Base-by-base conservation (phyloP, 495 filamentous ascomycete species). In the Neurospora tetrasperma region DNA sequence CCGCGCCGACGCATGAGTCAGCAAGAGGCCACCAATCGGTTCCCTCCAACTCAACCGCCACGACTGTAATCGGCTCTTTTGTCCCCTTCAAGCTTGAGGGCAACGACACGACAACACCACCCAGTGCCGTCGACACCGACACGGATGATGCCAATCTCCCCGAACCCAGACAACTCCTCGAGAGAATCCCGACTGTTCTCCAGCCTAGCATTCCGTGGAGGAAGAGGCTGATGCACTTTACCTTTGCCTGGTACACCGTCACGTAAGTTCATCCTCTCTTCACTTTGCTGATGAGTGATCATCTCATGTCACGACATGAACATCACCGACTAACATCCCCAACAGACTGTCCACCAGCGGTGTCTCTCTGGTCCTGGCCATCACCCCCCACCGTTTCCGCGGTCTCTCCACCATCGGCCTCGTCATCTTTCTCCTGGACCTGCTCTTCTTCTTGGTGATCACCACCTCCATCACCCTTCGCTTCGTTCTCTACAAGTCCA, bases 181-280 rank as follows among this genome's bases (percentile, higher is more conserved):
- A 77, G 43, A 69, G 77, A 39, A 71, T 79, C 3, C 78, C 78
- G 35, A 80, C 78, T 14, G 75, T 76, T 48, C 74, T 80, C 10
- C 78, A 80, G 62, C 79, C 79, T 1, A 76, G 70, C 35, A 43
- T 81, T 5, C 77, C 79, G 23, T 79, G 78, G 74, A 75, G 77
- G 66, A 71, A 78, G 27, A 83, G 90, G 6, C 80, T 91, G 5
- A 83, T 86, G 71, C 90, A 91, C 75, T 91, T 91, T 76, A 92
- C 90, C n/a, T 91, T 89, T 87, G 89, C 89, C 35, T 92, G 89
- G 86, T 93, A 89, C 78, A 90, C 88, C 12, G 78, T 89, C 20
- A 89, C 87, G 77, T 78, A 75, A 12, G 76, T 73, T 20, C 20
- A 54, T 43, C 42, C 44, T 16, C 7, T 42, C 16, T 14, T 54